Conservation (phyloP, 2,329 filamentous ascomycete species). For the Ilyonectria destructans region DNA sequence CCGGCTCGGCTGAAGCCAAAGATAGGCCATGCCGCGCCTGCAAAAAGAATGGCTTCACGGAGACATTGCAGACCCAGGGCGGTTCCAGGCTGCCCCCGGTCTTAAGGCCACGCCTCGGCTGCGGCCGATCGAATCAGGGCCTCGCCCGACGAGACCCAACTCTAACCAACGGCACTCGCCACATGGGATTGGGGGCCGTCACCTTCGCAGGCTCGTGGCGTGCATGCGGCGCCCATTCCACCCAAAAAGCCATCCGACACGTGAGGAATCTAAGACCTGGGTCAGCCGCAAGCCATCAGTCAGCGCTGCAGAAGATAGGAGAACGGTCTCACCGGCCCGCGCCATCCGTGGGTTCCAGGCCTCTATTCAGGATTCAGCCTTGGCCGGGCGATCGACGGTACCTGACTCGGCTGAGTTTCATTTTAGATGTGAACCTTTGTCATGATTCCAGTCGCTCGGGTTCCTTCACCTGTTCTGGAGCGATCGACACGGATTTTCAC, state of each 20-base stretch:
- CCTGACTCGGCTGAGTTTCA: too few relatives aligned
- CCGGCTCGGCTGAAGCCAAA: constrained; percentile 1
- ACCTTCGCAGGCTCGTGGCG: background rate
- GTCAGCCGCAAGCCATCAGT: too few relatives aligned
- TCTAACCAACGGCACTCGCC: constrained; percentile 21
- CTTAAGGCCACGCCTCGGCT: constrained; percentile 18
- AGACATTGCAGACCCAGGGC: background rate
- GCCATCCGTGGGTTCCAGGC: too few relatives aligned
- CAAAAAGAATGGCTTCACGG: background rate
- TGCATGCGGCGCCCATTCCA: background rate
- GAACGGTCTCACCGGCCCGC: too few relatives aligned
- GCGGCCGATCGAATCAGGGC: constrained; percentile 15
- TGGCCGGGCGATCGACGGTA: too few relatives aligned
- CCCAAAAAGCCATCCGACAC: background rate
- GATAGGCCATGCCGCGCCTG: background rate
- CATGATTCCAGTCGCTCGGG: too few relatives aligned
- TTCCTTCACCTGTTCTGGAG: too few relatives aligned
- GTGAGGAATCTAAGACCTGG: too few relatives aligned
- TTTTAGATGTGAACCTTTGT: too few relatives aligned
- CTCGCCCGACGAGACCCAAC: constrained; percentile 20
- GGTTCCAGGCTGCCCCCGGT: background rate
- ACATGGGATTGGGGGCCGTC: constrained; percentile 15
- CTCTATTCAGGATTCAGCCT: too few relatives aligned
- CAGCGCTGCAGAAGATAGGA: too few relatives aligned
- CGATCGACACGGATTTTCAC: too few relatives aligned